These are phyloP conservation scores for Lachancea waltii DNA, from an alignment of 805 yeast species.

Conservation along the genomic window DNA sequence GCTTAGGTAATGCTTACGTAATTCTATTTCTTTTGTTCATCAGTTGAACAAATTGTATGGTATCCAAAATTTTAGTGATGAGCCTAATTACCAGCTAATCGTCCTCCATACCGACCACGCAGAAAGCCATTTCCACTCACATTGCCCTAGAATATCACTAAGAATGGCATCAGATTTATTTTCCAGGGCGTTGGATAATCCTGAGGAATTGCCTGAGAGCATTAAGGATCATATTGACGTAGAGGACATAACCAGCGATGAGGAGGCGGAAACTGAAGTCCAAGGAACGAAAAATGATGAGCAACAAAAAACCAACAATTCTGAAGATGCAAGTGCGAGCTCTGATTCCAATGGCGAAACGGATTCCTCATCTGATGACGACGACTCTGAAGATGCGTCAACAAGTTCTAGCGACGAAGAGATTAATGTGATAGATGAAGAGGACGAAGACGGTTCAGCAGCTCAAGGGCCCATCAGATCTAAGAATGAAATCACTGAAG, in stretches of 20 bases:
- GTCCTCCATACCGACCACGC: no score
- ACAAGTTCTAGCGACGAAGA: conserved; percentile 10
- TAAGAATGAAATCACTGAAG: conserved; percentile 69
- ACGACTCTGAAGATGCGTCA: conserved; percentile 11
- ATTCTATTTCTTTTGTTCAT: no score
- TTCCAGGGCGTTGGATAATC: conserved; percentile 19
- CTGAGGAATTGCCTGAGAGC: conserved; percentile 8
- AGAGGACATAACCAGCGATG: conserved; percentile 12
- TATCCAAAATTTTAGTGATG: conserved; percentile 4
- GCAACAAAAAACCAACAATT: no score
- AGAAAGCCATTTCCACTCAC: no score
- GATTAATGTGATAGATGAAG: conserved; percentile 19
- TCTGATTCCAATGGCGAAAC: no score
- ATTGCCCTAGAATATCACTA: no score
- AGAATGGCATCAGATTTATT: conserved; percentile 18
- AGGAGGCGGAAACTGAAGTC: background rate
- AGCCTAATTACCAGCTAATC: background rate
- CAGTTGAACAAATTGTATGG: background rate
- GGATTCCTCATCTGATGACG: conserved; percentile 21
- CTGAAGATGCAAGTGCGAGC: no score
- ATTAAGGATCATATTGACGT: conserved; percentile 19
- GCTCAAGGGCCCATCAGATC: conserved; percentile 65
- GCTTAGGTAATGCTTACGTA: no score
- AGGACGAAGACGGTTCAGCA: conserved; percentile 39
- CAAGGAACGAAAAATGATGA: background rate